These are phyloP conservation scores for Uromyces viciae-fabae DNA, from an alignment of 1,284 basidiomycete genomes.

Conservation along the genomic window DNA sequence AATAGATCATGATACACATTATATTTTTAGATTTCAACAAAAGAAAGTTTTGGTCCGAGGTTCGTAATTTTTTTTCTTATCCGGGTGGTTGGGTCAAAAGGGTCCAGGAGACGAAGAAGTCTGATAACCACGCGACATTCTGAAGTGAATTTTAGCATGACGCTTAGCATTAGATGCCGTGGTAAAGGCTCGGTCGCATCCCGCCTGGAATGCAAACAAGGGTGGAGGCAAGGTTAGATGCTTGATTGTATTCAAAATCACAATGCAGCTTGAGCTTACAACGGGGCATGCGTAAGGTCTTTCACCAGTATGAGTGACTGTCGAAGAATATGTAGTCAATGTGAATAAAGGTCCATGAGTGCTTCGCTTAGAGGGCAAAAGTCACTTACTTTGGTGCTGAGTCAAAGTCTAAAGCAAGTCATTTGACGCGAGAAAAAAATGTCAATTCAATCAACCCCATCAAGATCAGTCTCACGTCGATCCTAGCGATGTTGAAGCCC, in stretches of 20 bases:
- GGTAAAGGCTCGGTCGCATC: slow-evolving; percentile 36
- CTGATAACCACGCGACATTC: slow-evolving; percentile 15
- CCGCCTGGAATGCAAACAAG: slow-evolving; percentile 6
- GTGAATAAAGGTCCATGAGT: background rate
- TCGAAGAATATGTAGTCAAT: background rate
- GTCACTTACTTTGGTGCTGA: slow-evolving; percentile 33
- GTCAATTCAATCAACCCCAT: background rate
- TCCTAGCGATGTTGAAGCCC: background rate
- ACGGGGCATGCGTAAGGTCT: slow-evolving; percentile 35
- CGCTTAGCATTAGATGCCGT: slow-evolving; percentile 41
- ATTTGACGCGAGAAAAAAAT: background rate
- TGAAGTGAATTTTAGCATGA: slow-evolving; percentile 33
- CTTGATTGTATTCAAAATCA: background rate
- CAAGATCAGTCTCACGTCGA: background rate
- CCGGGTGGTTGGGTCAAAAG: background rate
- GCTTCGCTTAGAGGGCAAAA: background rate
- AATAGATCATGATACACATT: too few relatives aligned
- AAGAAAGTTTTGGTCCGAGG: too few relatives aligned
- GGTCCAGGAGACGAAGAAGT: background rate
- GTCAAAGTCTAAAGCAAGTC: slow-evolving; percentile 23
- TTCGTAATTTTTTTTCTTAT: background rate
- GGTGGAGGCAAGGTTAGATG: background rate
- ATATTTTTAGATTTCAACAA: too few relatives aligned
- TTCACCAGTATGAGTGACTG: slow-evolving; percentile 41
- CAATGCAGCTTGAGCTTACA: slow-evolving; percentile 16